These are phyloP conservation scores for Pichia kluyveri DNA, from an alignment of 805 yeast species.

Conservation along the genomic window DNA sequence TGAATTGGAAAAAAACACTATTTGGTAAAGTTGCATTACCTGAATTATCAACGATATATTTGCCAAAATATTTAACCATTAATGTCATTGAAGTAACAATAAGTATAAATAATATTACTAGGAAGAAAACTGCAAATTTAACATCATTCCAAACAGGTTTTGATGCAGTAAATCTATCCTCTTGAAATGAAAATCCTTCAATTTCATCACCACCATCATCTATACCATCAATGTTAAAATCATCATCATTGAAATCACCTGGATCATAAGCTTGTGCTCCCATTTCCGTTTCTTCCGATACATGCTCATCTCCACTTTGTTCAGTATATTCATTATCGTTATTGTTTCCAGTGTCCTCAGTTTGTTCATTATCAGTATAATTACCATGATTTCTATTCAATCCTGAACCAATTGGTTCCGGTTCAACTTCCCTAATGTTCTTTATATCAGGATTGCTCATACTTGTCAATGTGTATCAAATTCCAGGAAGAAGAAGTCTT, in stretches of 20 bases:
- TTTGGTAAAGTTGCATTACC: not conserved
- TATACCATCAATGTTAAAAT: not conserved
- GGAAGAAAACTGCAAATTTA: constrained; percentile 43
- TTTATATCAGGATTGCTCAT: not conserved
- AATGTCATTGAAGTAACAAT: constrained; percentile 4
- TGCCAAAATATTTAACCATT: constrained; percentile 2
- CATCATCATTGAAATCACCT: not conserved
- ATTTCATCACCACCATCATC: not conserved
- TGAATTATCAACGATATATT: constrained; percentile 4
- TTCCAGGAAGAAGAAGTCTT: no score
- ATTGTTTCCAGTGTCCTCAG: not conserved
- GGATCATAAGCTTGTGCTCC: constrained; percentile 7
- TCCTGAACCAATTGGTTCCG: not conserved
- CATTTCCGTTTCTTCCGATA: not conserved
- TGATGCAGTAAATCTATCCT: constrained; percentile 57
- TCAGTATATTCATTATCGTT: not conserved
- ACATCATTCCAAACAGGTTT: constrained; percentile 62
- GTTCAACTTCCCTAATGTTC: not conserved
- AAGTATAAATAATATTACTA: constrained; percentile 1
- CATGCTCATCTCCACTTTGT: no score
- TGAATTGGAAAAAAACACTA: constrained; percentile 1
- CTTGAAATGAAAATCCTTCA: constrained; percentile 18
- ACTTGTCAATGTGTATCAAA: not conserved
- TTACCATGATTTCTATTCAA: not conserved
- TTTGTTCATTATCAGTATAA: not conserved